phyloP scores from a whole-genome alignment of 192 early-diverging fungal species.

The Gaertneriomyces sp. region DNA sequence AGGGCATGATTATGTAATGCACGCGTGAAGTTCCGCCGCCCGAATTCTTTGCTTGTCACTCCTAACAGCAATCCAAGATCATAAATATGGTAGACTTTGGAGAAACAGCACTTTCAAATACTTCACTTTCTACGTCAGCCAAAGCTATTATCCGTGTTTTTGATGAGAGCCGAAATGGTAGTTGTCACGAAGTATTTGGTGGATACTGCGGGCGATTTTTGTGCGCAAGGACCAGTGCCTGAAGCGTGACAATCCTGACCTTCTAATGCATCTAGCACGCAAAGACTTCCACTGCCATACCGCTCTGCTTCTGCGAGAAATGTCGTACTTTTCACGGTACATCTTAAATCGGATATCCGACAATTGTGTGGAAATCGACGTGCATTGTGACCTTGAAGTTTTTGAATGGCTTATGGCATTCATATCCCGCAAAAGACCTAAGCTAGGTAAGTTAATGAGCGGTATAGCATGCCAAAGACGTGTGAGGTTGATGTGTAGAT shows the following conservation, averaged over 20 bases:
- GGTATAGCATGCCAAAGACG: background rate
- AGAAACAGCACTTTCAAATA: background rate
- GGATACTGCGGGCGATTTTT: background rate
- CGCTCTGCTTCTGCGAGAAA: constrained; percentile 40
- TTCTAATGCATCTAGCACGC: constrained; percentile 28
- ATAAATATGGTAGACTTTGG: background rate
- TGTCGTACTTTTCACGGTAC: constrained; percentile 49
- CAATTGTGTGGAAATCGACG: constrained; percentile 49
- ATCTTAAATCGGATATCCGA: constrained; percentile 24
- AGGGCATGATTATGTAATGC: background rate
- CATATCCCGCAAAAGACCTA: constrained; percentile 35
- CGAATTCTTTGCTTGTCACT: background rate
- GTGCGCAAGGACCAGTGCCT: too few relatives aligned
- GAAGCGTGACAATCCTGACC: background rate
- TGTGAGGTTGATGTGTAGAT: background rate
- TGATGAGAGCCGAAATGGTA: constrained; percentile 50
- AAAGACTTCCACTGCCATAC: constrained; percentile 51
- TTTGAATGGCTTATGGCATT: constrained; percentile 56
- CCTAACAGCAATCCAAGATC: background rate
- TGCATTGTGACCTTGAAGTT: constrained; percentile 56
- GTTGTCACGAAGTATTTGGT: constrained; percentile 7
- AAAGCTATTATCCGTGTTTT: constrained; percentile 53
- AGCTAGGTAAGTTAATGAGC: constrained; percentile 27
- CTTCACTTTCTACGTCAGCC: background rate
- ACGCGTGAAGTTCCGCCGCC: background rate